Percentiles rank a stretch among this genome's conserved stretches.
These are phyloP conservation scores for Trichoderma hamatum DNA, from an alignment of 2,329 filamentous ascomycete species.

Conservation along the genomic window DNA sequence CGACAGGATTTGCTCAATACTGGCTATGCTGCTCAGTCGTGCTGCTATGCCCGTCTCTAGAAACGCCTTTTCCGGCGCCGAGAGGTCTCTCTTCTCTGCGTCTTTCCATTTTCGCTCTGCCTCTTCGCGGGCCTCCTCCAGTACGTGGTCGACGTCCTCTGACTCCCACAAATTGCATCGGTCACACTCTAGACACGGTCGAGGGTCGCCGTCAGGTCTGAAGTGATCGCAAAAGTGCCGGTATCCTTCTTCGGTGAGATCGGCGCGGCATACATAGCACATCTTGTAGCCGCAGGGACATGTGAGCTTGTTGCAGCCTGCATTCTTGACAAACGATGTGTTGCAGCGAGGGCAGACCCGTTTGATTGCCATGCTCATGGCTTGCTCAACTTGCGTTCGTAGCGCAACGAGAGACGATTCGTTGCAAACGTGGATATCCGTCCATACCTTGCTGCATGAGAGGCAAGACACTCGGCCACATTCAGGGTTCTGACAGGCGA, in stretches of 20 bases:
- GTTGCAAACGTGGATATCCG: constrained; percentile 87
- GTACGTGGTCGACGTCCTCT: constrained; percentile 70
- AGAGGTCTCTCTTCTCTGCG: constrained; percentile 62
- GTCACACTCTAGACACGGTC: constrained; percentile 75
- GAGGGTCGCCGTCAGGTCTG: constrained; percentile 72
- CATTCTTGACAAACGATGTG: constrained; percentile 88
- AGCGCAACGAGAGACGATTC: constrained; percentile 80
- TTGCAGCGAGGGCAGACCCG: constrained; percentile 91
- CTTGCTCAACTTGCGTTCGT: constrained; percentile 86
- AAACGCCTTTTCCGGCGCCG: constrained; percentile 57
- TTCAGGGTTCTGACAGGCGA: constrained; percentile 70
- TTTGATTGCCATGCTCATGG: constrained; percentile 92
- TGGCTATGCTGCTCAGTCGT: constrained; percentile 31
- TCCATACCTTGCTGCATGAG: constrained; percentile 79
- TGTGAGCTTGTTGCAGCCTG: constrained; percentile 95
- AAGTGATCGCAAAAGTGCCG: constrained; percentile 97
- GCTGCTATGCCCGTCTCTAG: constrained; percentile 56
- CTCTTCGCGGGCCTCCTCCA: constrained; percentile 68
- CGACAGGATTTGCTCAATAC: constrained; percentile 40
- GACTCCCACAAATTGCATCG: constrained; percentile 79
- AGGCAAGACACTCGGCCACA: constrained; percentile 78
- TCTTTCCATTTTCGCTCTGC: constrained; percentile 73
- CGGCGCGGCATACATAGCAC: constrained; percentile 93
- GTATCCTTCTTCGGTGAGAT: constrained; percentile 76
- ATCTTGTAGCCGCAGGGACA: constrained; percentile 96